Evolutionary conservation across 164 flowering plant species (phyloP).

Genomic region (Tetrastigma voinierianum): DNA sequence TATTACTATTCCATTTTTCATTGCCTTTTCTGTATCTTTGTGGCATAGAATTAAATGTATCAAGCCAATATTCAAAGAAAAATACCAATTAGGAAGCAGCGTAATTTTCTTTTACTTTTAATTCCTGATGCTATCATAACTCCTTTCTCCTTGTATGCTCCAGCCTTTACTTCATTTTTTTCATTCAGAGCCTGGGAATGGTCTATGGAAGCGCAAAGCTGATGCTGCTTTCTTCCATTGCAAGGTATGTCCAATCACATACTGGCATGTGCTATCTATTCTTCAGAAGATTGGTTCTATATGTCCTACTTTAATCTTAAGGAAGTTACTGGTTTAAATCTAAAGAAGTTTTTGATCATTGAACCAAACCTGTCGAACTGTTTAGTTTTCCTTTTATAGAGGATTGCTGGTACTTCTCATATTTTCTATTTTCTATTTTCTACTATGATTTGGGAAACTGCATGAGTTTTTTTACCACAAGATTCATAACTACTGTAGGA

Average conservation of each 20-base stretch:
- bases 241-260: slow-evolving; percentile 46
- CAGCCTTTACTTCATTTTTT: slow-evolving; percentile 86
- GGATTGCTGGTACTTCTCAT: too few relatives aligned
- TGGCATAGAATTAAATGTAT: background rate
- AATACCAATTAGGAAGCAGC: background rate
- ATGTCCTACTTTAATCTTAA: too few relatives aligned
- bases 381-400: too few relatives aligned
- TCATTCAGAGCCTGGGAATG: slow-evolving; percentile 79
- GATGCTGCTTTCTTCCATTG: slow-evolving; percentile 73
- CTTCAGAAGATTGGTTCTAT: background rate
- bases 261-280: background rate
- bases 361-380: too few relatives aligned
- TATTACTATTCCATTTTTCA: background rate
- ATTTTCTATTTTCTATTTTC: too few relatives aligned
- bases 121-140: background rate
- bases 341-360: too few relatives aligned
- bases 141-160: slow-evolving; percentile 10
- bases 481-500: too few relatives aligned
- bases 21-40: background rate
- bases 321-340: too few relatives aligned
- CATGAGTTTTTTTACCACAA: too few relatives aligned
- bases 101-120: background rate
- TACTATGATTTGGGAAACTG: too few relatives aligned
- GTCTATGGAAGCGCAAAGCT: slow-evolving; percentile 86
- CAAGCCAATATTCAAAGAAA: background rate